Percentiles rank a stretch among this genome's conserved stretches.
phyloP scores from a whole-genome alignment of 805 yeast genomes.

The Grigorovia yakushimaensis region DNA sequence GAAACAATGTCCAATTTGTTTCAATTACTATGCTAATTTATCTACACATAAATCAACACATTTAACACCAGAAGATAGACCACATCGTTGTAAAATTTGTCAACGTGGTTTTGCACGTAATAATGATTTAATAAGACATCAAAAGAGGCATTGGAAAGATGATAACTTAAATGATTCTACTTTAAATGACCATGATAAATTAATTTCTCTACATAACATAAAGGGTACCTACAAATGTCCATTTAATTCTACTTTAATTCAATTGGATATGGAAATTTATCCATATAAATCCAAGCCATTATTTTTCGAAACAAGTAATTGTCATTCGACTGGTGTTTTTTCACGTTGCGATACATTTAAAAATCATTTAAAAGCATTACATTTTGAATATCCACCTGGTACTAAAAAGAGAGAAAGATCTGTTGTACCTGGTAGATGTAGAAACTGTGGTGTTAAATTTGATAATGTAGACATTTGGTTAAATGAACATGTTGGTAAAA shows the following conservation, averaged over 20 bases:
- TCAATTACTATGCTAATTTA: constrained; percentile 59
- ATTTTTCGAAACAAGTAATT: constrained; percentile 29
- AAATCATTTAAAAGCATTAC: constrained; percentile 83
- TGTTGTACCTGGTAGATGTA: constrained; percentile 63
- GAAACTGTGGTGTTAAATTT: constrained; percentile 61
- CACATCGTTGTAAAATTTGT: constrained; percentile 71
- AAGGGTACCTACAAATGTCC: constrained; percentile 65
- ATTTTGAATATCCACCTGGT: constrained; percentile 80
- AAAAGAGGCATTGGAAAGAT: constrained; percentile 77
- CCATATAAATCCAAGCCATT: constrained; percentile 17
- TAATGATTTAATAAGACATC: constrained; percentile 78
- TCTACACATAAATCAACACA: constrained; percentile 81
- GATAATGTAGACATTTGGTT: constrained; percentile 74
- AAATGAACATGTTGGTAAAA: constrained; percentile 49
- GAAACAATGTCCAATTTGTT: constrained; percentile 65
- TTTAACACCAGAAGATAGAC: constrained; percentile 58
- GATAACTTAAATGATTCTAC: constrained; percentile 4
- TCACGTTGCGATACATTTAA: constrained; percentile 87
- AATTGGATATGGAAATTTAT: constrained; percentile 24
- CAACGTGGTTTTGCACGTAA: constrained; percentile 80
- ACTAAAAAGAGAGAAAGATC: constrained; percentile 69
- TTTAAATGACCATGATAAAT: constrained; percentile 14
- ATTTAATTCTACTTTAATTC: constrained; percentile 31
- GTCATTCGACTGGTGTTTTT: constrained; percentile 80
- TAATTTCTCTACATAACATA: constrained; percentile 22